Evolutionary conservation across 2,329 filamentous ascomycete genomes (phyloP).

Genomic region (Apiospora aurea): DNA sequence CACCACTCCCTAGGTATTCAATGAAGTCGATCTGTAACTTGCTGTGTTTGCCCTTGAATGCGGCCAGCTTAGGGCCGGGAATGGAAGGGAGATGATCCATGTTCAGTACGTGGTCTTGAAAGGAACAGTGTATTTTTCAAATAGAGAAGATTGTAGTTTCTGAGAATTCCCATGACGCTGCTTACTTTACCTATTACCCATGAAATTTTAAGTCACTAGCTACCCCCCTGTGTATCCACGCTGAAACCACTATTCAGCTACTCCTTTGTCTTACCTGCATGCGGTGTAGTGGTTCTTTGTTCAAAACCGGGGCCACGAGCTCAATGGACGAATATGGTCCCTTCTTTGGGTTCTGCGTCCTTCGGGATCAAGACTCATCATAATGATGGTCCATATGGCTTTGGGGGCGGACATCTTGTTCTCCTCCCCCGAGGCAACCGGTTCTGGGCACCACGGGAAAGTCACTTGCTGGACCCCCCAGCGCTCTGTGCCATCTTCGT

Average conservation of each 20-base stretch:
- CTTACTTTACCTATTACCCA: too few relatives aligned
- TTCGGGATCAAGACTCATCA: neutral
- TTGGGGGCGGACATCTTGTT: neutral
- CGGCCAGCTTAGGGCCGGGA: conserved; percentile 25
- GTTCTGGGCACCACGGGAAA: conserved; percentile 1
- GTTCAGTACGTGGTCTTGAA: neutral
- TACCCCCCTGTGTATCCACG: too few relatives aligned
- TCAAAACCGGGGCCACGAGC: neutral
- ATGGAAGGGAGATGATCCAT: conserved; percentile 10
- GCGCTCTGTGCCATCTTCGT: neutral
- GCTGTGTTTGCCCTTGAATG: neutral
- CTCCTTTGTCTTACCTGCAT: neutral
- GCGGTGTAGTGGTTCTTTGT: neutral
- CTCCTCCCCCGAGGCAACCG: neutral
- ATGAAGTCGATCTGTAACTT: conserved; percentile 20
- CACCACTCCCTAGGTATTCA: neutral
- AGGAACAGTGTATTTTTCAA: neutral
- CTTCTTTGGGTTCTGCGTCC: neutral
- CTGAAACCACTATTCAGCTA: neutral
- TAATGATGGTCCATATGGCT: neutral
- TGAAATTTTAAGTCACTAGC: too few relatives aligned
- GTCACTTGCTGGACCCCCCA: conserved; percentile 3
- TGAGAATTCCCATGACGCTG: too few relatives aligned
- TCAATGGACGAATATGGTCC: neutral
- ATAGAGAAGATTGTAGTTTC: neutral